Evolutionary conservation across 1,284 basidiomycete genomes (phyloP), one percentile per base, ranked within the genome.

Genomic region (Tilletia horrida): DNA sequence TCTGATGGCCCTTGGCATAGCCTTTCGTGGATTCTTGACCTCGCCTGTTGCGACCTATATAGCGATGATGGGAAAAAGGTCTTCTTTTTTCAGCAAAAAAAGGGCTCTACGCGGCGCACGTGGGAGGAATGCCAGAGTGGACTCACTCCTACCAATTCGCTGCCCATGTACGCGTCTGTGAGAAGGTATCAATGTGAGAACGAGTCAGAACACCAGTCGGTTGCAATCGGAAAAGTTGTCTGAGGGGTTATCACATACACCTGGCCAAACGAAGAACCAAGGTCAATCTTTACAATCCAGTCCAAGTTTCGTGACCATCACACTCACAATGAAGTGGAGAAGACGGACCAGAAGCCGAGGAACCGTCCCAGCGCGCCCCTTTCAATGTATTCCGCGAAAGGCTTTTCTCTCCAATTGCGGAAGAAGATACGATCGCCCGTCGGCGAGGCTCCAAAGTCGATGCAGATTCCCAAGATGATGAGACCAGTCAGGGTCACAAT

Each of bases 401-500:
- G 73, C 18, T 69, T 64, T 18, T 67, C 73, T 62, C 85, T 78
- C 87, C 88, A 89, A 80, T 87, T 84, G 7, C 86, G 82, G 73
- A 88, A 87, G 0, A 86, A 80, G 62, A 88, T 86, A 2, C 84
- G 84, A 67, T 89, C 87, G 63, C 85, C 85, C n/a, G 85, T 82
- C 1, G 88, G 88, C 61, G 87, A 44, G 21, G 16, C 62, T 21
- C 62, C 62, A 29, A 47, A 21, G 45, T 44, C 40, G 62, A 63
- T 63, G 21, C 31, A 29, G 44, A 63, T 48, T 21, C 63, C 89
- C 88, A 70, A 65, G 52, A 73, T 66, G 66, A 73, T 69, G 47
- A 73, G 70, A 42, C 62, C 62, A 2, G 68, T 63, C 67, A 71
- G 66, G 18, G 63, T 31, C 45, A 70, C 11, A 42, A 72, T 86